These are phyloP conservation scores for Trichoderma atrobrunneum DNA, from an alignment of 2,329 filamentous ascomycete species.

Conservation along the genomic window DNA sequence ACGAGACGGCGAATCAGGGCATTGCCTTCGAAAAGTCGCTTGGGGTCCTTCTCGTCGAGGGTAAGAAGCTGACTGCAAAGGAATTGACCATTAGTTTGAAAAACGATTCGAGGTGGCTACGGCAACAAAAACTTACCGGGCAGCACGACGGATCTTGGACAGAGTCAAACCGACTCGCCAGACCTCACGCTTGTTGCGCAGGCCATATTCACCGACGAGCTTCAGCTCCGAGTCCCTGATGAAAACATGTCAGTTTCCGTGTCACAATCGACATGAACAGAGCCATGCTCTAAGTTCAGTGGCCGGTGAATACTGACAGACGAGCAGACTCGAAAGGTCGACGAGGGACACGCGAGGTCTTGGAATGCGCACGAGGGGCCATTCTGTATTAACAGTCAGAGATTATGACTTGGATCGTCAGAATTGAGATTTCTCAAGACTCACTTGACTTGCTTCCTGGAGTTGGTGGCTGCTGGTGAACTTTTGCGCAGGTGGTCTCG, in stretches of 20 bases:
- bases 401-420: conserved; percentile 19
- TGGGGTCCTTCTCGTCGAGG: conserved; percentile 99
- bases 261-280: conserved; percentile 89
- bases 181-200: conserved; percentile 99
- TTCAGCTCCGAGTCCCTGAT: conserved; percentile 98
- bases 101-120: background rate
- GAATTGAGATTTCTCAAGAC: conserved; percentile 24
- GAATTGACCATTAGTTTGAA: background rate
- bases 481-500: conserved; percentile 28
- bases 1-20: conserved; percentile 99
- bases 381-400: conserved; percentile 37
- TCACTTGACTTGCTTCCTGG: conserved; percentile 41
- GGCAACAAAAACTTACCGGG: conserved; percentile 66
- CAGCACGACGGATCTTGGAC: conserved; percentile 99
- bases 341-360: conserved; percentile 99
- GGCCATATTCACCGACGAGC: conserved; percentile 99
- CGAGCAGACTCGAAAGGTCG: conserved; percentile 99
- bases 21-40: conserved; percentile 99
- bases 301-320: conserved; percentile 96
- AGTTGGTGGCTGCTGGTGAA: conserved; percentile 37
- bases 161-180: conserved; percentile 99
- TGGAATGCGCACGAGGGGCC: conserved; percentile 73
- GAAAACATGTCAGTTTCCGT: conserved; percentile 61
- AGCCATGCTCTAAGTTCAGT: conserved; percentile 98
- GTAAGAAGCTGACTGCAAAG: conserved; percentile 89